These are phyloP conservation scores for Crataegus laevigata DNA, from an alignment of 306 rosid genomes.

Conservation along the genomic window DNA sequence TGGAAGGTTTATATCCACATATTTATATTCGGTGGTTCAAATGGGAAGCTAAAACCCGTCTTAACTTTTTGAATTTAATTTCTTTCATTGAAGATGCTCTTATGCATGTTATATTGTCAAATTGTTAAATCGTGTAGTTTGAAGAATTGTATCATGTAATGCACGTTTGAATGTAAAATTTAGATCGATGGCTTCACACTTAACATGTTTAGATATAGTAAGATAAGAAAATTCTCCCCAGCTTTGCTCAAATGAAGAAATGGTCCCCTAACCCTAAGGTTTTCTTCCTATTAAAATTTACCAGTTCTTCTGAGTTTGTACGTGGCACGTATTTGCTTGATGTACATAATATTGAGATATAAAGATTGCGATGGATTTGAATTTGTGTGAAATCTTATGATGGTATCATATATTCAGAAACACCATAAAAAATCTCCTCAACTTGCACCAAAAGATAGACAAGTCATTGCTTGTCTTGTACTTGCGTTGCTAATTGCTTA, in stretches of 20 bases:
- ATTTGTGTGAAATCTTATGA: too few relatives aligned
- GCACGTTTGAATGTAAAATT: not conserved
- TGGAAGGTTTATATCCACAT: too few relatives aligned
- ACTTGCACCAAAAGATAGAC: not conserved
- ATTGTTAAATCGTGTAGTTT: not conserved
- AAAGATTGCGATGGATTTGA: not conserved
- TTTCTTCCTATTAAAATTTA: not conserved
- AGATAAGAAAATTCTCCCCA: not conserved
- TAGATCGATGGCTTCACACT: not conserved
- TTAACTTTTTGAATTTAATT: too few relatives aligned
- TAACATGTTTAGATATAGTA: not conserved
- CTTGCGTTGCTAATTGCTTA: not conserved
- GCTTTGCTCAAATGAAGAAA: not conserved
- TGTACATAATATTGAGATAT: not conserved
- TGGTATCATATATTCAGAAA: too few relatives aligned
- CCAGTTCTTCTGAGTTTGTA: not conserved
- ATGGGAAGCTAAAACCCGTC: too few relatives aligned
- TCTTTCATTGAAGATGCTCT: too few relatives aligned
- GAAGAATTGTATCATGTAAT: not conserved
- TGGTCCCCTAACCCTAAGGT: not conserved
- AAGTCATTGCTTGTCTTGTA: not conserved
- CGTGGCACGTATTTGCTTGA: not conserved
- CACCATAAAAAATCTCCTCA: too few relatives aligned
- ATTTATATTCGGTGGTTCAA: too few relatives aligned
- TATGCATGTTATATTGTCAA: not conserved